Evolutionary conservation across 352 stramenopile species (phyloP).

Genomic region (Phytopythium mirpurense): DNA sequence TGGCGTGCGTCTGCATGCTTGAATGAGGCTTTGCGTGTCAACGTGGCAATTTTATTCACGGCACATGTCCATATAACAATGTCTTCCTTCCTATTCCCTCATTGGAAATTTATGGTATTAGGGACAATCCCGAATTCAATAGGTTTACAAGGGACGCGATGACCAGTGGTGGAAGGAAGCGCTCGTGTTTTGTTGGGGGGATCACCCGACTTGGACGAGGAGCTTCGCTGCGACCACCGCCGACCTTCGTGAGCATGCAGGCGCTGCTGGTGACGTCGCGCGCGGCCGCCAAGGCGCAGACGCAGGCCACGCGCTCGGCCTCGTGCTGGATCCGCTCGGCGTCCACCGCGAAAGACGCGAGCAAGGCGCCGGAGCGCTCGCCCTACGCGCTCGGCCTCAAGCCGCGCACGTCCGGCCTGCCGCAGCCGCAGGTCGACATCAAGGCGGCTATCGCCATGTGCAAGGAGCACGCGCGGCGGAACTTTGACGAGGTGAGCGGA

Average conservation of each 20-base stretch:
- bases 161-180: conserved; percentile 3
- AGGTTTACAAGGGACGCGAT: background rate
- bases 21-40: conserved; percentile 11
- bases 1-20: conserved; percentile 1
- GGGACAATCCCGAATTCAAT: background rate
- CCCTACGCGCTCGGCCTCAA: conserved; percentile 64
- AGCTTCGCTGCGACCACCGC: too few relatives aligned
- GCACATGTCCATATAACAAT: background rate
- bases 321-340: conserved; percentile 38
- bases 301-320: conserved; percentile 21
- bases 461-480: conserved; percentile 59
- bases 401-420: conserved; percentile 41
- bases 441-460: conserved; percentile 47
- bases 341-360: conserved; percentile 28
- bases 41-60: background rate
- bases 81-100: background rate
- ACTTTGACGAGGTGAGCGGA: conserved; percentile 85
- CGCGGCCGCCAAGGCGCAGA: conserved; percentile 18
- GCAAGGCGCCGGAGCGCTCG: conserved; percentile 29
- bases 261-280: conserved; percentile 32
- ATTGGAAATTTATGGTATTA: too few relatives aligned
- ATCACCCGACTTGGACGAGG: background rate
- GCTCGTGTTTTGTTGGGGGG: background rate
- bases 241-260: conserved; percentile 23
- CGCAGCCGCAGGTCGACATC: conserved; percentile 54